Percentiles rank a stretch among this genome's conserved stretches.
Evolutionary conservation across 306 rosid genomes (phyloP).

Genomic region (Rosa lucieae): DNA sequence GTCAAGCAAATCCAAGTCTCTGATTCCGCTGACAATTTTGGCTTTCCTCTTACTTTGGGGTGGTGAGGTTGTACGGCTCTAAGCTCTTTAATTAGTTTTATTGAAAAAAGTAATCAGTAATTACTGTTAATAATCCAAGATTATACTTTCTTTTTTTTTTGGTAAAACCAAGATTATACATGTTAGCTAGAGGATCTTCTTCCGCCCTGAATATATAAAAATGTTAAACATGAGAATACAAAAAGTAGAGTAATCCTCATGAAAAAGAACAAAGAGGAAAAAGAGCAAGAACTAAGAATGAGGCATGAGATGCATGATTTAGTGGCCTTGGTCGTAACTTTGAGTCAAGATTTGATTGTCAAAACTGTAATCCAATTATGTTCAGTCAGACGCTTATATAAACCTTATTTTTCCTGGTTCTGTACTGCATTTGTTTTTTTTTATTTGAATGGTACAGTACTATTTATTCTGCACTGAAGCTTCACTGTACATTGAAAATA

Average conservation of each 20-base stretch:
- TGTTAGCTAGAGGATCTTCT: conserved; percentile 2
- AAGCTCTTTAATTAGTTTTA: background rate
- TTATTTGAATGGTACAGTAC: background rate
- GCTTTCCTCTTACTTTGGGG: conserved; percentile 4
- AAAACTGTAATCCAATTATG: conserved; percentile 19
- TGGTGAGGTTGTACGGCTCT: conserved; percentile 1
- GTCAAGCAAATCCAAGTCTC: conserved; percentile 12
- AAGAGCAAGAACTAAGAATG: background rate
- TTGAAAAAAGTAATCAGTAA: background rate
- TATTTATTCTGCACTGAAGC: background rate
- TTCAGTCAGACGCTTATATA: conserved; percentile 2
- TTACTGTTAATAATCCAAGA: background rate
- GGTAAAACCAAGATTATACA: background rate
- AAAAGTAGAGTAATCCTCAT: conserved; percentile 22
- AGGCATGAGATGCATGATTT: conserved; percentile 48
- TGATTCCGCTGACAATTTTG: conserved; percentile 5
- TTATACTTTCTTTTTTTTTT: background rate
- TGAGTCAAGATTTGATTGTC: conserved; percentile 37
- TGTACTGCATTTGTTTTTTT: background rate
- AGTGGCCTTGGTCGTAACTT: conserved; percentile 35
- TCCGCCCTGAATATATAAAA: background rate
- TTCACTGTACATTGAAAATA: background rate
- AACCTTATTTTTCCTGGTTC: background rate
- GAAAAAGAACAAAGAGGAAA: conserved; percentile 29
- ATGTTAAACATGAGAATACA: conserved; percentile 12